Base-by-base conservation (phyloP, 306 rosid genomes). In the Lathyrus sativus region DNA sequence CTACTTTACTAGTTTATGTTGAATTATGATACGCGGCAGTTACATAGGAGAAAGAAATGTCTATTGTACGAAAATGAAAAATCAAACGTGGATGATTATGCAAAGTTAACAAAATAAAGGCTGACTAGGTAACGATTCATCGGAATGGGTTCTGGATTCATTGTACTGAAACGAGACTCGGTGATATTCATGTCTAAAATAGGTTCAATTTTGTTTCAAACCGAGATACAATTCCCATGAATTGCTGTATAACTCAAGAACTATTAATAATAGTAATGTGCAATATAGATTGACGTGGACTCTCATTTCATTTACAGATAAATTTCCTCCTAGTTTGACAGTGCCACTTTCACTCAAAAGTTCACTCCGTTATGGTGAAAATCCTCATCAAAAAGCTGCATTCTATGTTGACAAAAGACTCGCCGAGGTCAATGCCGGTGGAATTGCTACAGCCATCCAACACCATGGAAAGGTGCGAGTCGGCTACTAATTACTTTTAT, bases 301-400 rank as follows among this genome's bases (percentile, higher is more conserved):
- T 65, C 56, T 65, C 46, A 17, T 39, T 65, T 77, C 22, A 6
- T 64, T 62, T 72, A 42, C 76, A 92, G 98, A 87, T 69, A 85
- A 87, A 81, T 89, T 92, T 62, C 96, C 96, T 70, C 91, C 90
- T 51, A 82, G 89, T 79, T 77, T 89, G 44, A 85, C 90, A 0
- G 86, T 90, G 58, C 95, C 98, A 14, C 79, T 92, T 19, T 70
- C 77, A 28, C 84, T 84, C 15, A 82, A 83, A 80, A 88, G 90
- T 81, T 68, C 80, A 26, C 96, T 88, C 37, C 91, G 96, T 2
- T 92, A 92, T 19, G 96, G 98, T 76, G 98, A 92, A 90, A 92
- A 92, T 86, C 96, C 96, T 79, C 96, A 92, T 74, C 98, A 92
- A 62, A 83, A 79, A 67, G 91, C 93, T 74, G 96, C 98, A 9